Percentiles rank a stretch among this genome's conserved stretches.
phyloP scores from a whole-genome alignment of 1,139 yeast genomes.

The Debaryomyces coudertii region DNA sequence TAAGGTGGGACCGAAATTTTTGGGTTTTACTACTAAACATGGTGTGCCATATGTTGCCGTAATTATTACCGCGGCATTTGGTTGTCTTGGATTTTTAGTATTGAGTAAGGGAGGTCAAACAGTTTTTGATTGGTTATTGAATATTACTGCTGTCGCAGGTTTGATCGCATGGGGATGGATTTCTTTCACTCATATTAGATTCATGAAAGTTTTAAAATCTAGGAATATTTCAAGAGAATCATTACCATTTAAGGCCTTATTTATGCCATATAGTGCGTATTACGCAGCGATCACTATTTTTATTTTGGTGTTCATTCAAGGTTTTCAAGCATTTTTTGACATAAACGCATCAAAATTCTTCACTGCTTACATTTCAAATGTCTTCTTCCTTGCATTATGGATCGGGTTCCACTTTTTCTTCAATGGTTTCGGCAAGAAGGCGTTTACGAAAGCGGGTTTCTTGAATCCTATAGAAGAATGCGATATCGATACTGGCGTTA shows the following conservation, averaged over 20 bases:
- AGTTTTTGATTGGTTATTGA: constrained; percentile 84
- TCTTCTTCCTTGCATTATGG: constrained; percentile 58
- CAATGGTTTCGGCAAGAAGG: constrained; percentile 39
- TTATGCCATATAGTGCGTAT: constrained; percentile 67
- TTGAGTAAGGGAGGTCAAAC: constrained; percentile 60
- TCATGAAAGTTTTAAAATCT: constrained; percentile 60
- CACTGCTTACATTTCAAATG: constrained; percentile 66
- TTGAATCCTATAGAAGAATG: constrained; percentile 54
- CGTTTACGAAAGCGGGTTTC: constrained; percentile 36
- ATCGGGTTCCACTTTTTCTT: constrained; percentile 53
- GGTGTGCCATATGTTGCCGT: constrained; percentile 76
- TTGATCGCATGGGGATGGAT: constrained; percentile 76
- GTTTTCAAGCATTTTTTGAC: constrained; percentile 62
- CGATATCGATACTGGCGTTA: constrained; percentile 63
- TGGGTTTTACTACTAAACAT: constrained; percentile 52
- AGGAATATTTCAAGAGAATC: constrained; percentile 66
- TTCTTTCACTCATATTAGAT: constrained; percentile 65
- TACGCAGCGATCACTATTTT: constrained; percentile 55
- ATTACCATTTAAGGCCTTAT: constrained; percentile 69
- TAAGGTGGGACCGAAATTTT: constrained; percentile 61
- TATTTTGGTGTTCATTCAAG: constrained; percentile 68
- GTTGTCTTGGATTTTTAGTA: constrained; percentile 71
- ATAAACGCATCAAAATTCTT: constrained; percentile 60
- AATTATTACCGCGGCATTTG: constrained; percentile 59
- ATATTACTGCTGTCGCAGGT: constrained; percentile 78